A percentile compares a stretch with the other conserved stretches of the same genome.
Evolutionary conservation across 1,284 basidiomycete genomes (phyloP).

Genomic region (Exsudoporus floridanus): DNA sequence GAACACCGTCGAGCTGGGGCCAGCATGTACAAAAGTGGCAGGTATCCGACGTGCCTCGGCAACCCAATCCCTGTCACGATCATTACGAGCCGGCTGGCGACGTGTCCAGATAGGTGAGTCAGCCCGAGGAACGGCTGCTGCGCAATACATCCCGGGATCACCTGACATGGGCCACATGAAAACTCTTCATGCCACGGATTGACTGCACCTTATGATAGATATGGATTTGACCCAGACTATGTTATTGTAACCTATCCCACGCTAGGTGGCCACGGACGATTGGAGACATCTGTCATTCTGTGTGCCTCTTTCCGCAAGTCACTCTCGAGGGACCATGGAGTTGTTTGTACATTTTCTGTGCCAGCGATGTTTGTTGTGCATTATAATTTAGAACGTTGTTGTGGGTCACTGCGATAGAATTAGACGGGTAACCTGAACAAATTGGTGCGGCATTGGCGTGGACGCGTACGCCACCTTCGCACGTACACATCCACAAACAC

Average conservation of each 20-base stretch:
- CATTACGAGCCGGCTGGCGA: slow-evolving; percentile 5
- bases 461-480: background rate
- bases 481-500: slow-evolving; percentile 13
- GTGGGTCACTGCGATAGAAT: background rate
- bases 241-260: slow-evolving; percentile 15
- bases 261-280: slow-evolving; percentile 2
- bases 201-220: slow-evolving; percentile 18
- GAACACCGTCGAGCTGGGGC: slow-evolving; percentile 2
- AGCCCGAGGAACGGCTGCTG: slow-evolving; percentile 9
- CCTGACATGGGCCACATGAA: slow-evolving; percentile 12
- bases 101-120: slow-evolving; percentile 23
- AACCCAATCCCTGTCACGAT: slow-evolving; percentile 6
- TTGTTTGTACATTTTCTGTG: slow-evolving; percentile 16
- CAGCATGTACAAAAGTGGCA: slow-evolving; percentile 4
- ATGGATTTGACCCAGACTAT: slow-evolving; percentile 22
- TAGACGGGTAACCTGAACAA: background rate
- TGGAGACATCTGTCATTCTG: slow-evolving; percentile 10
- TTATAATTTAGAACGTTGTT: slow-evolving; percentile 4
- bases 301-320: slow-evolving; percentile 7
- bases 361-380: slow-evolving; percentile 14
- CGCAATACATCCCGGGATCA: slow-evolving; percentile 2
- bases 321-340: slow-evolving; percentile 11
- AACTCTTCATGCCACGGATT: slow-evolving; percentile 5
- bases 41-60: slow-evolving; percentile 6
- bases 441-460: background rate